A percentile compares a stretch with the other conserved stretches of the same genome.
Conservation (phyloP, 345 rosid genomes). For the Raphanus sativus region DNA sequence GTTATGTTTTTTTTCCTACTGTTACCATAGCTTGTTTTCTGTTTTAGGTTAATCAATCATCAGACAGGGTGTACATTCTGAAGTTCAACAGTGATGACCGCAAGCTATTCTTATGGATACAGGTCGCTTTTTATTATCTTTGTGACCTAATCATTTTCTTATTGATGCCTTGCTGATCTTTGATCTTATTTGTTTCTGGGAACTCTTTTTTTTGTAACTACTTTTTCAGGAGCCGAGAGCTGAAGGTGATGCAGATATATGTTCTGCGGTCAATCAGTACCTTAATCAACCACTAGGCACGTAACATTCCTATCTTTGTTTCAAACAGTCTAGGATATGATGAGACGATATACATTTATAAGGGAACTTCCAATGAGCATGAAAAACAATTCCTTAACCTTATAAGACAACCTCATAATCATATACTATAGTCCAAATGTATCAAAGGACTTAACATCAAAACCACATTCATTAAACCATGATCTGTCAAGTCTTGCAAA, state of each 20-base stretch:
- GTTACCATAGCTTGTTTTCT: constrained; percentile 14
- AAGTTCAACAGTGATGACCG: constrained; percentile 87
- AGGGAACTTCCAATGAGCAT: too few relatives aligned
- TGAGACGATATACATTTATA: too few relatives aligned
- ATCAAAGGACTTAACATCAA: too few relatives aligned
- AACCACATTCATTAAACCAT: too few relatives aligned
- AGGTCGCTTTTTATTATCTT: constrained; percentile 45
- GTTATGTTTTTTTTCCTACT: neutral
- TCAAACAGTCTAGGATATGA: neutral
- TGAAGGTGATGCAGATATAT: constrained; percentile 67
- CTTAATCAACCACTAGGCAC: constrained; percentile 82
- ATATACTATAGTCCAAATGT: too few relatives aligned
- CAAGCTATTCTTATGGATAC: constrained; percentile 94
- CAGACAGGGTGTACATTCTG: constrained; percentile 83
- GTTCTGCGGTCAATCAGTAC: constrained; percentile 64
- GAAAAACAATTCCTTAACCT: too few relatives aligned
- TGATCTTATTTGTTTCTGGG: constrained; percentile 20
- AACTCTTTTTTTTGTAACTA: neutral
- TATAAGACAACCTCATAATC: too few relatives aligned
- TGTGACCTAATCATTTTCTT: constrained; percentile 8
- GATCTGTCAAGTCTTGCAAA: too few relatives aligned
- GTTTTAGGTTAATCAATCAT: constrained; percentile 78
- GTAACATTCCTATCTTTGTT: constrained; percentile 26
- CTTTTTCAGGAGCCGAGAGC: constrained; percentile 69
- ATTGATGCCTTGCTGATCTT: neutral